Evolutionary conservation across 495 filamentous ascomycete genomes (phyloP).

Genomic region (Lasiosphaeria ovina): DNA sequence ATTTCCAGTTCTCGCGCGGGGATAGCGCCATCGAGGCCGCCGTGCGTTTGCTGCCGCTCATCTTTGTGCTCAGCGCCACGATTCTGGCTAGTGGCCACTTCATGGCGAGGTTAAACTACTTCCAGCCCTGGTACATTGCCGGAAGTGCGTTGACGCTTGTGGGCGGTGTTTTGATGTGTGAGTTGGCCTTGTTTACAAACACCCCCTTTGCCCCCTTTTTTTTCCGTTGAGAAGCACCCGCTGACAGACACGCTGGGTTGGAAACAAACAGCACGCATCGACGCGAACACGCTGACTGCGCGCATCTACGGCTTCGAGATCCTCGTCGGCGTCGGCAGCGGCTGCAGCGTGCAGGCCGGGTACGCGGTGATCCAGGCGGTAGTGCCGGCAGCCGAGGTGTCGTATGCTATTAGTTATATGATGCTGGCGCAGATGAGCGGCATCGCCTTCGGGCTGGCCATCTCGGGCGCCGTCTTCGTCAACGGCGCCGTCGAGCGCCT

Average conservation of each 20-base stretch:
- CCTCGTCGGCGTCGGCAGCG: conserved; percentile 54
- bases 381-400: conserved; percentile 37
- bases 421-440: conserved; percentile 7
- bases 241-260: background rate
- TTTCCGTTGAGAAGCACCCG: no score
- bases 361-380: conserved; percentile 54
- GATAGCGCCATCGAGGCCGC: conserved; percentile 50
- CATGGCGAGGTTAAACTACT: conserved; percentile 49
- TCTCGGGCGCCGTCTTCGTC: no score
- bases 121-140: conserved; percentile 58
- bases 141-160: conserved; percentile 47
- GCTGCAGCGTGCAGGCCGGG: conserved; percentile 48
- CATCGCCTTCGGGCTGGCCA: no score
- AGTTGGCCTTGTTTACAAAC: background rate
- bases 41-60: conserved; percentile 59
- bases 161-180: conserved; percentile 48
- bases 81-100: conserved; percentile 49
- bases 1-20: conserved; percentile 56
- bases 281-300: conserved; percentile 38
- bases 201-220: no score
- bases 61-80: conserved; percentile 46
- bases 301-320: conserved; percentile 55
- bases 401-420: conserved; percentile 52
- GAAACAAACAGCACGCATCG: background rate
- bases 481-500: no score